Evolutionary conservation across 129 eudicot genomes (phyloP).

Genomic region (Daucus carota): DH1_v3.0 NC_030382.2:33705501-33706000

Average conservation of each 20-base stretch:
- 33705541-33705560: background rate
- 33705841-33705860: background rate
- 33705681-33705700: slow-evolving; percentile 7
- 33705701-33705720: slow-evolving; percentile 30
- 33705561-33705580: background rate
- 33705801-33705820: slow-evolving; percentile 23
- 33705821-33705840: too few species aligned
- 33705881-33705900: slow-evolving; percentile 32
- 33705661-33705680: slow-evolving; percentile 10
- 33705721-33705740: slow-evolving; percentile 39
- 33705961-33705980: slow-evolving; percentile 33
- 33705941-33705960: slow-evolving; percentile 70
- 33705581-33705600: background rate
- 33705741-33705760: slow-evolving; percentile 22
- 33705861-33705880: background rate
- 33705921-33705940: slow-evolving; percentile 62
- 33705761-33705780: slow-evolving; percentile 32
- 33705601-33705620: background rate
- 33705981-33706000: background rate
- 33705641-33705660: slow-evolving; percentile 4
- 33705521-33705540: too few species aligned
- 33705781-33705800: slow-evolving; percentile 31
- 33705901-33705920: slow-evolving; percentile 36
- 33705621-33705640: background rate
- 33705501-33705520: too few species aligned